Evolutionary conservation across 2,329 filamentous ascomycete genomes (phyloP).

Genomic region (Stagonosporopsis chrysanthemi): DNA sequence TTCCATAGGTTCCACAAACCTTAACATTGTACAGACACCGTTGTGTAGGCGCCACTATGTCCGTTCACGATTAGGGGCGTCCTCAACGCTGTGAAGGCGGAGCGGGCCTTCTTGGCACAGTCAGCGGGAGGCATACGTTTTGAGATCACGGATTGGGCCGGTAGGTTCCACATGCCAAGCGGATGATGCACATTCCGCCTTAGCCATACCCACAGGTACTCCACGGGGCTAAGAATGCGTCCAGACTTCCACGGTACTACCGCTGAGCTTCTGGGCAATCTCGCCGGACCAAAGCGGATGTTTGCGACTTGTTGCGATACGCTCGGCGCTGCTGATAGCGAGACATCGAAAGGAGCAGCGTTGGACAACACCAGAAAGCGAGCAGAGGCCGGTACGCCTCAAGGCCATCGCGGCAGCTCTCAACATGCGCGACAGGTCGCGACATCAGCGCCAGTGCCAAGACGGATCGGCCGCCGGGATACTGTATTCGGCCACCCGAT

Average conservation of each 20-base stretch:
- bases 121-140: slow-evolving; percentile 26
- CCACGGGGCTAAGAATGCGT: slow-evolving; percentile 17
- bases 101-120: slow-evolving; percentile 36
- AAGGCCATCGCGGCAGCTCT: background rate
- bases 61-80: slow-evolving; percentile 22
- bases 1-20: slow-evolving; percentile 25
- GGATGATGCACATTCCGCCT: slow-evolving; percentile 34
- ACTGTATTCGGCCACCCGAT: too few species aligned
- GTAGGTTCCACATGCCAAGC: slow-evolving; percentile 33
- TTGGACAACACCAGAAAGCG: background rate
- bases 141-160: slow-evolving; percentile 27
- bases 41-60: slow-evolving; percentile 10
- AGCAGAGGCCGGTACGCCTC: background rate
- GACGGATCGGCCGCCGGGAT: slow-evolving; percentile 16
- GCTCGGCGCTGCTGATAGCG: background rate
- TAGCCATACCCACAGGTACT: slow-evolving; percentile 27
- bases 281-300: slow-evolving; percentile 15
- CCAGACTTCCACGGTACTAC: slow-evolving; percentile 30
- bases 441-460: slow-evolving; percentile 11
- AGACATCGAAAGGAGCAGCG: background rate
- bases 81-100: slow-evolving; percentile 28
- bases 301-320: background rate
- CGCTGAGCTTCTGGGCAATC: slow-evolving; percentile 32
- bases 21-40: slow-evolving; percentile 13
- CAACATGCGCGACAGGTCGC: background rate